phyloP scores from a whole-genome alignment of 2,329 filamentous ascomycete species.

The Colletotrichum abscissum region DNA sequence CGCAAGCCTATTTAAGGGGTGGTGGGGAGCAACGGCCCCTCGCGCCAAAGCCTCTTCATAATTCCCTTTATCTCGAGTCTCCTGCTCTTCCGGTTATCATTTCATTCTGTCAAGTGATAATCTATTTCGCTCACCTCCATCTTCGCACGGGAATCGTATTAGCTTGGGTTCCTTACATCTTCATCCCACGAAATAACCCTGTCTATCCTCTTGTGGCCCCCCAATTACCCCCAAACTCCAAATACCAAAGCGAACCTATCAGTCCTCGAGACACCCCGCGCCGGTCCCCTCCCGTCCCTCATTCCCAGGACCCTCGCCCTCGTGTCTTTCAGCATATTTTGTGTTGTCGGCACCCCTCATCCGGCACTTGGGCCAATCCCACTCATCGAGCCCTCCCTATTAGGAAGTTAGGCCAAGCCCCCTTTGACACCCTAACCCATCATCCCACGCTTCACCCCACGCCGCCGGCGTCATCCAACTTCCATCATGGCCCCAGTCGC shows the following conservation, averaged over 20 bases:
- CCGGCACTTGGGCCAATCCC: conserved; percentile 33
- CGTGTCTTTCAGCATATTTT: conserved; percentile 11
- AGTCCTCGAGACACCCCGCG: conserved; percentile 34
- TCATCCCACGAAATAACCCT: conserved; percentile 39
- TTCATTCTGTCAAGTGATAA: conserved; percentile 20
- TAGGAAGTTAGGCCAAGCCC: conserved; percentile 38
- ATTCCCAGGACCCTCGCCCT: conserved; percentile 18
- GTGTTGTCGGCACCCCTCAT: conserved; percentile 23
- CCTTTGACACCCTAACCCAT: conserved; percentile 30
- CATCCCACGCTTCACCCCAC: conserved; percentile 50
- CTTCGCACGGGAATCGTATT: conserved; percentile 1
- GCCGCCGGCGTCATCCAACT: conserved; percentile 41
- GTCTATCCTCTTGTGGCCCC: conserved; percentile 8
- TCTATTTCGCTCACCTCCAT: background rate
- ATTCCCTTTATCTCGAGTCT: conserved; percentile 1
- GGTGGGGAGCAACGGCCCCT: conserved; percentile 17
- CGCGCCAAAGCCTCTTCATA: conserved; percentile 6
- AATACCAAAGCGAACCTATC: conserved; percentile 32
- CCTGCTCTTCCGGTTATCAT: background rate
- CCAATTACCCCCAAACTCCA: conserved; percentile 16
- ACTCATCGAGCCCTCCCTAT: conserved; percentile 28
- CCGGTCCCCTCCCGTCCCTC: conserved; percentile 21
- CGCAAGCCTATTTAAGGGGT: conserved; percentile 32
- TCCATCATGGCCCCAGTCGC: conserved; percentile 62
- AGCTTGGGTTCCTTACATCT: conserved; percentile 16